phyloP scores from a whole-genome alignment of 139 green algal species.

The Auxenochlorella pyrenoidosa region DNA sequence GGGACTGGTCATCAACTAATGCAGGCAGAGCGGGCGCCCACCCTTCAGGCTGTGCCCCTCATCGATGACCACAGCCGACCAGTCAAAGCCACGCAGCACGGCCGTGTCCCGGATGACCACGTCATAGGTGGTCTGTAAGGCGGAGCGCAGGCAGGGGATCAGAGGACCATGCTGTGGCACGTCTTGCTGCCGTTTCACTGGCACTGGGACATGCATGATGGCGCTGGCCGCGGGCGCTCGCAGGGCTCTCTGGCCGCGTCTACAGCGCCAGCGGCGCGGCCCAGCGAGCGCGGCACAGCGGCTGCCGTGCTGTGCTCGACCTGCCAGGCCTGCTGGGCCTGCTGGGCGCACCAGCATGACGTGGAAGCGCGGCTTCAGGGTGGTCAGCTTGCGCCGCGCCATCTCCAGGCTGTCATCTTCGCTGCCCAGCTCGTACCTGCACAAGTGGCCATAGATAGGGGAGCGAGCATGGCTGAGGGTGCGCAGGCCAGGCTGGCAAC shows the following conservation, averaged over 20 bases:
- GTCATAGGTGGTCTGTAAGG: constrained; percentile 36
- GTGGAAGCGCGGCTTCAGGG: constrained; percentile 42
- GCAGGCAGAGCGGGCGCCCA: no score
- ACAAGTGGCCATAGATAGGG: constrained; percentile 29
- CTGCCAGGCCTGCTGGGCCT: no score
- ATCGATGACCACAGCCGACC: constrained; percentile 31
- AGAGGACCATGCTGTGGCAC: not conserved
- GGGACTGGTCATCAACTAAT: no score
- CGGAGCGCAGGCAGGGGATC: not conserved
- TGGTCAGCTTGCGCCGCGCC: not conserved
- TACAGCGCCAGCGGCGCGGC: no score
- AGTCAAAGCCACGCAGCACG: constrained; percentile 30
- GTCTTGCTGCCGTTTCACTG: not conserved
- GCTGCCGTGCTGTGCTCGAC: not conserved
- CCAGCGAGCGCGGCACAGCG: no score
- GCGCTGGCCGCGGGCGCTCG: no score
- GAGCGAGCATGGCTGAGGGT: no score
- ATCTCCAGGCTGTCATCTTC: constrained; percentile 25
- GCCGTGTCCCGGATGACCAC: not conserved
- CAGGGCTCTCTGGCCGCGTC: no score
- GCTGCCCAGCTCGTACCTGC: constrained; percentile 40
- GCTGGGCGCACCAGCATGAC: constrained; percentile 21
- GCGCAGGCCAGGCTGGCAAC: no score
- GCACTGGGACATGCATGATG: no score
- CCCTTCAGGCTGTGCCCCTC: constrained; percentile 46